These are phyloP conservation scores for Xylaria longipes DNA, from an alignment of 495 filamentous ascomycete species.

Conservation along the genomic window DNA sequence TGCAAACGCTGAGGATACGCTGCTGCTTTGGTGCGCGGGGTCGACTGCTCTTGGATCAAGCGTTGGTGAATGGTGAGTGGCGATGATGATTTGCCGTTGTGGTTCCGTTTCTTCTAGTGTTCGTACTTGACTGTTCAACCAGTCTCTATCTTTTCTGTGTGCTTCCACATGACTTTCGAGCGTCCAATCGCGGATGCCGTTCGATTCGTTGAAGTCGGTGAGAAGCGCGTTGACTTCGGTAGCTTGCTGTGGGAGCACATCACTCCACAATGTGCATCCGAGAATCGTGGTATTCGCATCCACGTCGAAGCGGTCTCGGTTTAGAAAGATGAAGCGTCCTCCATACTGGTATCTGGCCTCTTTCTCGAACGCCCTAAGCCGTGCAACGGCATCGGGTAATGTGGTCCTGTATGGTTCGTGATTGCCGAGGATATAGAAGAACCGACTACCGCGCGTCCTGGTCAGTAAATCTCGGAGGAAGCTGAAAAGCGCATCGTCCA, in stretches of 20 bases:
- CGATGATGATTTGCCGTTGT: slow-evolving; percentile 8
- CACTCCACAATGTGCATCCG: slow-evolving; percentile 1
- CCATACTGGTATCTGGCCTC: slow-evolving; percentile 7
- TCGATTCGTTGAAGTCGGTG: slow-evolving; percentile 8
- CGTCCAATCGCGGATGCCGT: slow-evolving; percentile 1
- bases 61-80: slow-evolving; percentile 4
- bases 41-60: background rate
- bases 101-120: background rate
- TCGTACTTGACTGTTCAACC: slow-evolving; percentile 6
- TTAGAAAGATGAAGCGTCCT: background rate
- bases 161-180: background rate
- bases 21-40: background rate
- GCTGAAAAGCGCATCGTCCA: background rate
- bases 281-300: slow-evolving; percentile 1
- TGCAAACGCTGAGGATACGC: background rate
- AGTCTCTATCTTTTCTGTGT: background rate
- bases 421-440: slow-evolving; percentile 15
- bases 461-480: background rate
- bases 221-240: background rate
- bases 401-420: slow-evolving; percentile 18
- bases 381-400: background rate
- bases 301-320: slow-evolving; percentile 8
- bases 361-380: slow-evolving; percentile 12
- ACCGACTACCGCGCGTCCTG: background rate
- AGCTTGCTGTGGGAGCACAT: background rate